Percentiles rank a stretch among this genome's conserved stretches.
These are phyloP conservation scores for Apiotrichum akiyoshidainum DNA, from an alignment of 1,284 basidiomycete species.

Conservation along the genomic window DNA sequence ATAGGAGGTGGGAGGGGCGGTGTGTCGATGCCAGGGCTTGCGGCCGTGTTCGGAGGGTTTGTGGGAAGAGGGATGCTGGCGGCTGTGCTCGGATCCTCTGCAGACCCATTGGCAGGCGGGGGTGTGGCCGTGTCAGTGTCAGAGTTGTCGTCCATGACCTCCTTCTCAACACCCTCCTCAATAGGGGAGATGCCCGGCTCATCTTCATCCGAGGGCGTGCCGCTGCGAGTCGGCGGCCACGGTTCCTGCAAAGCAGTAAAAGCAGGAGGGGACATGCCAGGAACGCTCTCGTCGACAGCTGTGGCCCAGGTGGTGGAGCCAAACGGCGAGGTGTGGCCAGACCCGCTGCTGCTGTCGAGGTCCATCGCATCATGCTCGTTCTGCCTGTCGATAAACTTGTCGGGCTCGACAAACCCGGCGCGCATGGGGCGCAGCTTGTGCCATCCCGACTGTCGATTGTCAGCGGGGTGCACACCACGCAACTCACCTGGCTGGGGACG, in stretches of 20 bases:
- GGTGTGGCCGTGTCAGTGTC: conserved; percentile 3
- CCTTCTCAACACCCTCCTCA: conserved; percentile 5
- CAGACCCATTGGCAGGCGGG: neutral
- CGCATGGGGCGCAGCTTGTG: conserved; percentile 1
- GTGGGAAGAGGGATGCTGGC: neutral
- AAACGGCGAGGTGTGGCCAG: conserved; percentile 2
- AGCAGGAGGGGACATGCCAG: conserved; percentile 5
- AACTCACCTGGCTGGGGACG: conserved; percentile 7
- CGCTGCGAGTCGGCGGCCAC: conserved; percentile 10
- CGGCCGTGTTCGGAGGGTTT: conserved; percentile 1
- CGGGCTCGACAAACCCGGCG: neutral
- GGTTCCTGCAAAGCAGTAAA: conserved; percentile 10
- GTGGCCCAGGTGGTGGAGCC: conserved; percentile 10
- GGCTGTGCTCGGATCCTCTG: neutral
- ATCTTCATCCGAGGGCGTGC: conserved; percentile 6
- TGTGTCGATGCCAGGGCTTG: neutral
- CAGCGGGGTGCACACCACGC: neutral
- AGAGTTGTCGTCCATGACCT: neutral
- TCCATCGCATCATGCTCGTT: neutral
- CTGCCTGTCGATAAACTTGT: neutral
- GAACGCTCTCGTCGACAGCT: conserved; percentile 5
- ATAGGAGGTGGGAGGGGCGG: neutral
- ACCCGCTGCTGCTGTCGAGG: neutral
- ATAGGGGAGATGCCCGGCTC: conserved; percentile 4
- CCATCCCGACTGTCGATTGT: conserved; percentile 1